Evolutionary conservation across 1,284 basidiomycete genomes (phyloP).

Genomic region (Heterobasidion occidentale): DNA sequence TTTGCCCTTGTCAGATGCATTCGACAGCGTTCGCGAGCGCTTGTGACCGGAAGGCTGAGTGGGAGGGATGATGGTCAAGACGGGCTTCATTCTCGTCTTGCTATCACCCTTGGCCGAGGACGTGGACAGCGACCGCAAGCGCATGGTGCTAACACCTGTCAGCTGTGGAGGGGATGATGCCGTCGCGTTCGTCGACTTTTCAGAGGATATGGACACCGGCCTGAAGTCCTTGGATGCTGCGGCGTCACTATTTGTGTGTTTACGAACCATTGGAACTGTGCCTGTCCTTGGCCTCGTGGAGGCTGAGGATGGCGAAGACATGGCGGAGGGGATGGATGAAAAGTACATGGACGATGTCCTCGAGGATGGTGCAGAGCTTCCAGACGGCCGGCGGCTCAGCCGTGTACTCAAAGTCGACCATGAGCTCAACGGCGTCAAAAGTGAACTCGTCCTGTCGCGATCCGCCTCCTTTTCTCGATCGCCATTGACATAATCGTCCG

Average conservation of each 20-base stretch:
- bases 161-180: conserved; percentile 1
- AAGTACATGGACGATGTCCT: neutral
- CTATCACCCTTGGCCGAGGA: conserved; percentile 5
- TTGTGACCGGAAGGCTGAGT: neutral
- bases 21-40: conserved; percentile 4
- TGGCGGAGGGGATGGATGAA: neutral
- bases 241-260: neutral
- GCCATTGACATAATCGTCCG: neutral
- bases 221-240: neutral
- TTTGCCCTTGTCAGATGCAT: conserved; percentile 1
- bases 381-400: neutral
- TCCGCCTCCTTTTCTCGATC: neutral
- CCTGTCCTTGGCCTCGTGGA: neutral
- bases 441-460: neutral
- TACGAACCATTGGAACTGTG: neutral
- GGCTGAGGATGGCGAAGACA: neutral
- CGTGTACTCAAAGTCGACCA: neutral
- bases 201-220: neutral
- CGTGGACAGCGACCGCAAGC: conserved; percentile 3
- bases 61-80: neutral
- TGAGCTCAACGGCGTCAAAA: neutral
- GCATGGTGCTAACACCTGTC: conserved; percentile 1
- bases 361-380: neutral
- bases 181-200: neutral
- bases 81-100: neutral